Percentiles rank a stretch among this genome's conserved stretches.
These are phyloP conservation scores for Celoporthe dispersa DNA, from an alignment of 2,329 filamentous ascomycete genomes.

Conservation along the genomic window DNA sequence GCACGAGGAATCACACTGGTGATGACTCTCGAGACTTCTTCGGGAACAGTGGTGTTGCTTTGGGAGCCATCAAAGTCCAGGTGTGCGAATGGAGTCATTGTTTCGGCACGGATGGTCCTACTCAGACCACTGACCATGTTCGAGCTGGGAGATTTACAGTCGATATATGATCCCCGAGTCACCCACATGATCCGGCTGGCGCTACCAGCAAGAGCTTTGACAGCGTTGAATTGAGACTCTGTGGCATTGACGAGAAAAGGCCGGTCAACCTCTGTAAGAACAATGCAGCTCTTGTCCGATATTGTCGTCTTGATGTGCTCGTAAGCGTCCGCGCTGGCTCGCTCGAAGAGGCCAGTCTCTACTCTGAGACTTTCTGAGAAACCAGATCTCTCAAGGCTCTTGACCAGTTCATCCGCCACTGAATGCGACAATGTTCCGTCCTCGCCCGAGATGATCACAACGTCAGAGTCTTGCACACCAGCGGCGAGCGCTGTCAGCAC, in stretches of 20 bases:
- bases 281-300: constrained; percentile 34
- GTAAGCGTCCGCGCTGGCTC: neutral
- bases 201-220: constrained; percentile 29
- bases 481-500: neutral
- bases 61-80: constrained; percentile 48
- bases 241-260: constrained; percentile 34
- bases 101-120: constrained; percentile 52
- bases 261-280: constrained; percentile 37
- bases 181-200: constrained; percentile 35
- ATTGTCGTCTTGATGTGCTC: neutral
- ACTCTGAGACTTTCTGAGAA: neutral
- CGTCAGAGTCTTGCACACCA: constrained; percentile 37
- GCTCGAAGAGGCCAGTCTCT: neutral
- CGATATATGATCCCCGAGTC: constrained; percentile 26
- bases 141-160: constrained; percentile 32
- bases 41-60: neutral
- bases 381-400: neutral
- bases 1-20: constrained; percentile 41
- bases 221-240: constrained; percentile 29
- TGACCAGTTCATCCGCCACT: neutral
- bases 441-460: constrained; percentile 46
- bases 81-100: constrained; percentile 48
- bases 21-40: constrained; percentile 34
- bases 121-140: constrained; percentile 52
- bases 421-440: constrained; percentile 17